A percentile compares a stretch with the other conserved stretches of the same genome.
phyloP scores from a whole-genome alignment of 495 filamentous ascomycete species.

The Penicillium verhagenii region DNA sequence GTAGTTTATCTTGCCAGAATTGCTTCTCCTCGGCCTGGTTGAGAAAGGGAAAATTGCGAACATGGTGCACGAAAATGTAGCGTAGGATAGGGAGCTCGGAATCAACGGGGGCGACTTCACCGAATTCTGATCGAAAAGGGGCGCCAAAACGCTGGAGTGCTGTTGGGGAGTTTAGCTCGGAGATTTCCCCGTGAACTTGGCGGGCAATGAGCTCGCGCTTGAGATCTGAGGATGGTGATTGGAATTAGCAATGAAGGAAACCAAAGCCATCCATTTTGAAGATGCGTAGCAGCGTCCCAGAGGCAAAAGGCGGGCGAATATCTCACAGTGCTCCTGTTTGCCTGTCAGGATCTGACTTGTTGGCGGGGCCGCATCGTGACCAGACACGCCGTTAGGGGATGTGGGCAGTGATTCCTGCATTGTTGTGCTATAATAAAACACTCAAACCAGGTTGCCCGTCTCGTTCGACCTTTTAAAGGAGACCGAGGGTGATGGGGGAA shows the following conservation, averaged over 20 bases:
- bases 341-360: conserved; percentile 69
- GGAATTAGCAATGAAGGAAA: background rate
- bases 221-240: conserved; percentile 62
- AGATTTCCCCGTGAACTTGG: conserved; percentile 85
- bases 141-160: conserved; percentile 93
- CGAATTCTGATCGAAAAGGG: conserved; percentile 87
- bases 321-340: conserved; percentile 95
- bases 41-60: conserved; percentile 95
- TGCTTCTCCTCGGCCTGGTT: conserved; percentile 96
- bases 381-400: conserved; percentile 3
- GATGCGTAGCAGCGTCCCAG: background rate
- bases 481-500: background rate
- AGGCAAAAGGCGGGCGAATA: background rate
- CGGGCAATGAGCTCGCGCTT: conserved; percentile 92
- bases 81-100: conserved; percentile 91
- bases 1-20: conserved; percentile 98
- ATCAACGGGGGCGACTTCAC: conserved; percentile 90
- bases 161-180: conserved; percentile 89
- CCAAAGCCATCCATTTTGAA: background rate
- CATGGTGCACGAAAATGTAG: conserved; percentile 97
- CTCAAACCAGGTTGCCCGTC: background rate
- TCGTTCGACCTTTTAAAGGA: background rate
- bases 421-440: background rate
- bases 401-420: conserved; percentile 5
- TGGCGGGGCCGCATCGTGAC: conserved; percentile 33